A percentile compares a stretch with the other conserved stretches of the same genome.
Conservation (phyloP, 2,329 filamentous ascomycete genomes). For the Phaeosphaeriaceae sp. region DNA sequence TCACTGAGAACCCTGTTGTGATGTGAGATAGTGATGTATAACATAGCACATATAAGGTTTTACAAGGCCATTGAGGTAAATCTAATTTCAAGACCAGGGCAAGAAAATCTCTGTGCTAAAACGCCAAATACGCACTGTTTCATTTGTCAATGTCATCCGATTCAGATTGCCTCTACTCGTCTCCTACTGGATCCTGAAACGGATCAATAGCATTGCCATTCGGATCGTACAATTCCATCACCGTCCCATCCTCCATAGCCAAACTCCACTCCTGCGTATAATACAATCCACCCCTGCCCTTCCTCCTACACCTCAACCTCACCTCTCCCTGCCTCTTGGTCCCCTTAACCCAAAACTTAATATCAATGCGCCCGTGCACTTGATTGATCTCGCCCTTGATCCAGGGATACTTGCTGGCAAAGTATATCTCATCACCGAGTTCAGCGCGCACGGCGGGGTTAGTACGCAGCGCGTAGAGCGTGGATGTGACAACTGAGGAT, state of each 20-base stretch:
- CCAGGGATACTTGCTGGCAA: slow-evolving; percentile 57
- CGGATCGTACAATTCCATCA: slow-evolving; percentile 78
- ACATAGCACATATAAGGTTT: too few relatives aligned
- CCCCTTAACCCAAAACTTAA: slow-evolving; percentile 85
- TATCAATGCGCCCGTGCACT: slow-evolving; percentile 87
- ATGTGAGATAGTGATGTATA: not conserved
- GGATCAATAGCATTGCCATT: slow-evolving; percentile 63
- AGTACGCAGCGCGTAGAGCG: slow-evolving; percentile 89
- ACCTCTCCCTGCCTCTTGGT: slow-evolving; percentile 74
- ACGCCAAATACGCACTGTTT: not conserved
- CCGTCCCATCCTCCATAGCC: slow-evolving; percentile 67
- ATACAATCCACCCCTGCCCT: slow-evolving; percentile 72
- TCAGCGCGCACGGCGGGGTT: slow-evolving; percentile 74
- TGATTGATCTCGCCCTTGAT: slow-evolving; percentile 79
- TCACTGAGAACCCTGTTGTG: too few relatives aligned
- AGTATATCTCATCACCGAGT: slow-evolving; percentile 74
- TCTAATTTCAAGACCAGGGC: too few relatives aligned
- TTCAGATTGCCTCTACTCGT: slow-evolving; percentile 16
- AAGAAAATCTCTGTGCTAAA: too few relatives aligned
- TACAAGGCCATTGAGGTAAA: too few relatives aligned
- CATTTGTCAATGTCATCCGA: not conserved
- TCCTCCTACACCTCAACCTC: slow-evolving; percentile 78
- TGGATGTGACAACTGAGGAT: slow-evolving; percentile 80
- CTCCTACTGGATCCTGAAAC: slow-evolving; percentile 56
- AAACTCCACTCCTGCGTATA: slow-evolving; percentile 92